Base-by-base conservation (phyloP, 768 basidiomycete genomes). In the Lactarius indigo region DNA sequence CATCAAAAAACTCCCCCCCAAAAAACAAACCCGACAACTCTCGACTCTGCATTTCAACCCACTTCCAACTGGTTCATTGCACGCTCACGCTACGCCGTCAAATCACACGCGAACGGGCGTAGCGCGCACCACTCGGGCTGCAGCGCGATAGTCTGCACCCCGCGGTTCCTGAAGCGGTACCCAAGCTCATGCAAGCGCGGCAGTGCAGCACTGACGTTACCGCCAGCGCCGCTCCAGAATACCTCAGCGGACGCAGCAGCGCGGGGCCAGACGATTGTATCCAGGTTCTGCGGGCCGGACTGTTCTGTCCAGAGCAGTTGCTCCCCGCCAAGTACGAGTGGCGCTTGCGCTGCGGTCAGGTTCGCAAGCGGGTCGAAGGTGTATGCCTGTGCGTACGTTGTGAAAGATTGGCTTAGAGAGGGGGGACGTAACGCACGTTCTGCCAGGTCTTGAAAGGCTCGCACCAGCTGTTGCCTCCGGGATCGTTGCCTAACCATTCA, bases 381-480 rank as follows among this genome's bases (percentile, higher is more conserved):
- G 76, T 88, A 90, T 3, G 87, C 76, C 75, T 78, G 23, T 50
- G 47, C 4, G 23, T 4, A 9, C 7, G 56, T 37, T 50, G 42
- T 41, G 3, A 35, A 33, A 23, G n/a, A 13, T 50, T 26, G 0
- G 10, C 6, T n/a, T n/a, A 13, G 10, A 3, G 44, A 20, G n/a
- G n/a, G 10, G 31, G 33, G 47, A 10, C n/a, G 44, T 10, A 61
- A 64, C 72, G 65, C 64, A 89, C 88, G 76, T 85, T 83, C 73
- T 89, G 85, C 91, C 91, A 93, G 7, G 86, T 86, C 75, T 91
- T 91, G 84, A 87, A 91, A 0, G 89, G 88, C 70, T 88, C 87
- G 72, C 88, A 90, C 87, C 89, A 91, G 70, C 85, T 86, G 65
- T 85, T 85, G 35, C 84, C 82, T 47, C 68, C 31, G 31, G 28